Evolutionary conservation across 2,329 filamentous ascomycete species (phyloP).

Genomic region (Diaporthe humulicola): DNA sequence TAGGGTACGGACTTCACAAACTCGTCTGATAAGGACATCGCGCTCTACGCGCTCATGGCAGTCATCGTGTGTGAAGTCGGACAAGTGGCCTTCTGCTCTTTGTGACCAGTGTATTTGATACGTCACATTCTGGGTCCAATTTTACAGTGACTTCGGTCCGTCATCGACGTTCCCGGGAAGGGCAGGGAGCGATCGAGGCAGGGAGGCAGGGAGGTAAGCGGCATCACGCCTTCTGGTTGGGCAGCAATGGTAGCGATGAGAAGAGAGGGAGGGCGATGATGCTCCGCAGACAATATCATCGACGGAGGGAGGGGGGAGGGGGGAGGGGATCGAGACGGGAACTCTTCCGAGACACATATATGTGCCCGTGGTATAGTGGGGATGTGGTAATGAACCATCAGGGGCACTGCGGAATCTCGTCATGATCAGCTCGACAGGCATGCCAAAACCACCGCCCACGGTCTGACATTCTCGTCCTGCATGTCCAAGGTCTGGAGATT

Average conservation of each 20-base stretch:
- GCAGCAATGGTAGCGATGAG: not conserved
- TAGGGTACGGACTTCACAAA: not conserved
- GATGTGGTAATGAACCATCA: slow-evolving; percentile 12
- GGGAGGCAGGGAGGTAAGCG: not conserved
- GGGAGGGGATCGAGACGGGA: slow-evolving; percentile 12
- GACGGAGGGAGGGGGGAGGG: not conserved
- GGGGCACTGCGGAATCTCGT: not conserved
- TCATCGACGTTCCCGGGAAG: not conserved
- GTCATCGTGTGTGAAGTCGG: not conserved
- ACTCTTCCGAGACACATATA: slow-evolving; percentile 30
- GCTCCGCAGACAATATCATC: slow-evolving; percentile 16
- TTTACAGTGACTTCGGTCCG: not conserved
- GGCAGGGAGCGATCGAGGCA: slow-evolving; percentile 5
- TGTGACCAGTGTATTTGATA: slow-evolving; percentile 28
- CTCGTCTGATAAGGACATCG: not conserved
- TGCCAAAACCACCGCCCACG: not conserved
- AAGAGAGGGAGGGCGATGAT: slow-evolving; percentile 4
- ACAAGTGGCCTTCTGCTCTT: slow-evolving; percentile 9
- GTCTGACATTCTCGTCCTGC: slow-evolving; percentile 2
- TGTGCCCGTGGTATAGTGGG: slow-evolving; percentile 27
- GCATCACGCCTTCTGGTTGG: not conserved
- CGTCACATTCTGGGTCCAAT: slow-evolving; percentile 24
- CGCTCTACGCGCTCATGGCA: not conserved
- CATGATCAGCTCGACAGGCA: slow-evolving; percentile 13
- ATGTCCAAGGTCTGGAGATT: not conserved